Conservation (phyloP, 441 rosid species). For the Aquilaria agallochum region DNA sequence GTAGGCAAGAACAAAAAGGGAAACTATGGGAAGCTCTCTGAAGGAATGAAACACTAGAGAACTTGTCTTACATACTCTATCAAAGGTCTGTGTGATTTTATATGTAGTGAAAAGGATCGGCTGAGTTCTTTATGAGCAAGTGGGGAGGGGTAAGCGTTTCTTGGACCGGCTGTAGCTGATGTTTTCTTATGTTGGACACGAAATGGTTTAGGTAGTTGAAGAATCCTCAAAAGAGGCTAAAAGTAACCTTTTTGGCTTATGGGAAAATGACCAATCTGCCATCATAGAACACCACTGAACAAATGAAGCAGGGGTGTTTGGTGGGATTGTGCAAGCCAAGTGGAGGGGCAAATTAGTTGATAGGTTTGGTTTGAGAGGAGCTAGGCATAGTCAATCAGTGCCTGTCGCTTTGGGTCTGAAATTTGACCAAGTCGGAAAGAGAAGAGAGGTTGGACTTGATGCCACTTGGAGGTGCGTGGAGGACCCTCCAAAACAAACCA, state of each 20-base stretch:
- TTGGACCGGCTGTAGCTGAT: conserved; percentile 10
- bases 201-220: neutral
- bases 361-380: too few relatives aligned
- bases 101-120: conserved; percentile 14
- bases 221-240: conserved; percentile 7
- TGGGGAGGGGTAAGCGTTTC: conserved; percentile 9
- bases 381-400: too few relatives aligned
- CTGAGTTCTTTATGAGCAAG: conserved; percentile 18
- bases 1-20: neutral
- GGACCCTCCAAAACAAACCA: conserved; percentile 24
- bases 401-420: too few relatives aligned
- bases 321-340: too few relatives aligned
- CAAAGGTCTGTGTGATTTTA: conserved; percentile 17
- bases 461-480: conserved; percentile 49
- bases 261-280: neutral
- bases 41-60: conserved; percentile 1
- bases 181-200: conserved; percentile 22
- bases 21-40: neutral
- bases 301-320: too few relatives aligned
- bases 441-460: neutral
- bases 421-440: too few relatives aligned
- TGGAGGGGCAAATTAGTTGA: too few relatives aligned
- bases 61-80: conserved; percentile 14
- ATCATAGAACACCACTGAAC: neutral
- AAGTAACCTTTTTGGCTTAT: conserved; percentile 14